phyloP scores from a whole-genome alignment of 2,329 filamentous ascomycete genomes.

The Sclerotinia subarctica region DNA sequence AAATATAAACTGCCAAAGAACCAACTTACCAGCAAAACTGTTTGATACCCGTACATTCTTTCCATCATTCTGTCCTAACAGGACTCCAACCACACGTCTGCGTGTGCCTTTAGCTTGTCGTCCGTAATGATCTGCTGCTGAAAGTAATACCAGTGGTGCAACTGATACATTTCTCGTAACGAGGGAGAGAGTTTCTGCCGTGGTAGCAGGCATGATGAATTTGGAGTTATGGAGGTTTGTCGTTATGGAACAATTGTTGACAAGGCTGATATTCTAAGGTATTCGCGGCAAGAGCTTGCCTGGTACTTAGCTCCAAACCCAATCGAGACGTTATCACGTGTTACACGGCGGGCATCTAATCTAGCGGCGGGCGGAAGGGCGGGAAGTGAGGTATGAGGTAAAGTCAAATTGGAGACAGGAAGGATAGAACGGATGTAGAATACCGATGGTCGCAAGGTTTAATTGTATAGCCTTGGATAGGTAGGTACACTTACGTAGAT shows the following conservation, averaged over 20 bases:
- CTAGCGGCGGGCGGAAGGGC: neutral
- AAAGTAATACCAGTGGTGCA: constrained; percentile 94
- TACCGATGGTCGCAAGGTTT: neutral
- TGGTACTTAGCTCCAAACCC: constrained; percentile 20
- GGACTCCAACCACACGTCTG: constrained; percentile 87
- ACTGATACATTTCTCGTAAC: constrained; percentile 95
- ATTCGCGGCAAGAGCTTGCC: constrained; percentile 22
- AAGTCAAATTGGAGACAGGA: neutral
- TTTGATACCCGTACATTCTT: constrained; percentile 97
- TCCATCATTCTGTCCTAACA: constrained; percentile 93
- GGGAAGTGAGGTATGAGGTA: neutral
- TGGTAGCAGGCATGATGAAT: constrained; percentile 84
- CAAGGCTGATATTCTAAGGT: constrained; percentile 21
- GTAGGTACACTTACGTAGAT: neutral
- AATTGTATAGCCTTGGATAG: neutral
- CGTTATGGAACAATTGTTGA: constrained; percentile 19
- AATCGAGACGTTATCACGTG: constrained; percentile 14
- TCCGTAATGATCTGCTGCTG: constrained; percentile 97
- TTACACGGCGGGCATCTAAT: neutral
- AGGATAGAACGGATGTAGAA: constrained; percentile 6
- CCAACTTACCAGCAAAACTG: constrained; percentile 83
- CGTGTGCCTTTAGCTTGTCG: constrained; percentile 83
- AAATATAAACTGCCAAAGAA: neutral
- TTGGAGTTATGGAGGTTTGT: constrained; percentile 24
- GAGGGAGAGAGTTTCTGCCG: constrained; percentile 91